These are phyloP conservation scores for Xerocomellus amylosporus DNA, from an alignment of 768 basidiomycete species.

Conservation along the genomic window DNA sequence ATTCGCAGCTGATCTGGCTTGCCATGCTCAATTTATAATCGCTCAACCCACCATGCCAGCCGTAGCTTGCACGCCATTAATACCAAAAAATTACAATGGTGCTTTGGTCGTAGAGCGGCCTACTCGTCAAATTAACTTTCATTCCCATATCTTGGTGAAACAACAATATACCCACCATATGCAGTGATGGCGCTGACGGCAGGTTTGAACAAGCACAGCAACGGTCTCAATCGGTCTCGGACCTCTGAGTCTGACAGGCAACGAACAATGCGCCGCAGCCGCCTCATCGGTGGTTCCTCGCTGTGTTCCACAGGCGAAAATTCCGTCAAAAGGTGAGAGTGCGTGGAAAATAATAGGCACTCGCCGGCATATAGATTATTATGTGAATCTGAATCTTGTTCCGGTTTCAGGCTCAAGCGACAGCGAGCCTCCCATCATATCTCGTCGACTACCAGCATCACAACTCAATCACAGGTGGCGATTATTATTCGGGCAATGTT, in stretches of 20 bases:
- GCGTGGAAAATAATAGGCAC: neutral
- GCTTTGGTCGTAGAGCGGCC: slow-evolving; percentile 16
- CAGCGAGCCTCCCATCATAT: neutral
- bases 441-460: neutral
- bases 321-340: neutral
- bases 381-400: slow-evolving; percentile 3
- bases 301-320: neutral
- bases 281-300: neutral
- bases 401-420: neutral
- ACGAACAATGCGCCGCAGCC: slow-evolving; percentile 2
- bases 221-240: slow-evolving; percentile 1
- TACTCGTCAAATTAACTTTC: slow-evolving; percentile 19
- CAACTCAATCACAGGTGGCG: neutral
- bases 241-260: neutral
- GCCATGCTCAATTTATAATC: neutral
- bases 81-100: neutral
- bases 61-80: neutral
- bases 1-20: neutral
- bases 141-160: slow-evolving; percentile 20
- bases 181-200: slow-evolving; percentile 17
- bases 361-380: neutral
- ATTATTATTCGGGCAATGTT: neutral
- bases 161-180: slow-evolving; percentile 13
- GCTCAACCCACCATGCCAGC: too few relatives aligned
- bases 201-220: slow-evolving; percentile 12